Evolutionary conservation across 2,329 filamentous ascomycete genomes (phyloP).

Genomic region (Xylaria sp.): DNA sequence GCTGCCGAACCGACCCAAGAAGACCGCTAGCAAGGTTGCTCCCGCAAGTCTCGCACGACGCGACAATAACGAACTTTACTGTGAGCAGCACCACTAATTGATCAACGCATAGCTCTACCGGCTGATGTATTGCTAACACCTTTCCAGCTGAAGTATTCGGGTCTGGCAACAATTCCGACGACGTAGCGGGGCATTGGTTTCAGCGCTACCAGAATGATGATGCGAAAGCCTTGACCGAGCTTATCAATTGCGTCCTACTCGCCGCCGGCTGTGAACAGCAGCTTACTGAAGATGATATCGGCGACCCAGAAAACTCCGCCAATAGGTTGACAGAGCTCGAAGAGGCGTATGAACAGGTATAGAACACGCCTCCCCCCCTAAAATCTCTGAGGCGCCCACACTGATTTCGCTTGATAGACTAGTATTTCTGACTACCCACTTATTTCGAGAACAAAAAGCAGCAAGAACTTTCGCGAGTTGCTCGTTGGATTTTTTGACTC

Average conservation of each 20-base stretch:
- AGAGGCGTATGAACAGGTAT: conserved; percentile 80
- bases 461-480: conserved; percentile 76
- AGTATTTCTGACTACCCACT: conserved; percentile 87
- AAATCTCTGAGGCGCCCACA: background rate
- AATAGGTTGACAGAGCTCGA: conserved; percentile 84
- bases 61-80: conserved; percentile 61
- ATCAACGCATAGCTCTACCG: background rate
- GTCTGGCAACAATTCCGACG: conserved; percentile 60
- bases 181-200: conserved; percentile 66
- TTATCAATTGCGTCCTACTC: conserved; percentile 71
- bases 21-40: conserved; percentile 58
- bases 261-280: conserved; percentile 81
- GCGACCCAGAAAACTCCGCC: conserved; percentile 85
- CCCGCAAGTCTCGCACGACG: conserved; percentile 55
- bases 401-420: conserved; percentile 61
- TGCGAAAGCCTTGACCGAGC: conserved; percentile 61
- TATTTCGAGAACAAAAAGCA: conserved; percentile 79
- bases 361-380: conserved; percentile 36
- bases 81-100: conserved; percentile 46
- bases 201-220: conserved; percentile 61
- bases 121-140: conserved; percentile 26
- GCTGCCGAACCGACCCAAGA: conserved; percentile 61
- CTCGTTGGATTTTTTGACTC: conserved; percentile 80
- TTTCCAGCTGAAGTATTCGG: conserved; percentile 65
- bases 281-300: conserved; percentile 82